Conservation (phyloP, 176 grass and related monocot species). For the Dactylis glomerata region DNA sequence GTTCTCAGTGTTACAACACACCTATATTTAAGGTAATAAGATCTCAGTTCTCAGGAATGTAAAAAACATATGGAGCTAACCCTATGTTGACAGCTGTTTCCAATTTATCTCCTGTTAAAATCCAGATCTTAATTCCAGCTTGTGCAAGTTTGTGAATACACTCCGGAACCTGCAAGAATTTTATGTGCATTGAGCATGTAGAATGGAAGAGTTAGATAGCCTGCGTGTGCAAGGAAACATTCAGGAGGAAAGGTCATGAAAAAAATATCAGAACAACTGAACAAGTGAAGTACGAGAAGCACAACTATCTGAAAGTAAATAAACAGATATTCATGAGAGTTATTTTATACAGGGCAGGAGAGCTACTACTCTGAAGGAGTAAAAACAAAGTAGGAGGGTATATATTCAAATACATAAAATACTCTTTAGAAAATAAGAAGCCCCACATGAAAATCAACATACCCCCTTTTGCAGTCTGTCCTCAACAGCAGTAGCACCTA, state of each 20-base stretch:
- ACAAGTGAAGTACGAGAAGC: background rate
- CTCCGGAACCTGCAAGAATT: constrained; percentile 75
- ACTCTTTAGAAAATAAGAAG: background rate
- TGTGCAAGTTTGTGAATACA: constrained; percentile 96
- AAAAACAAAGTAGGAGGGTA: background rate
- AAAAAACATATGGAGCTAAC: constrained; percentile 40
- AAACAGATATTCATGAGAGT: background rate
- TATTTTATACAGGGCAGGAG: background rate
- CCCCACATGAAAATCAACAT: constrained; percentile 9
- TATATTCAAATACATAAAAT: constrained; percentile 30
- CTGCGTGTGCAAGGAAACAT: background rate
- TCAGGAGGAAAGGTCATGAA: background rate
- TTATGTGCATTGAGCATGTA: constrained; percentile 17
- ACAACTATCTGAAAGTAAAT: background rate
- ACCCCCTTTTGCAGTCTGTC: constrained; percentile 93
- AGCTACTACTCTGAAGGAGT: background rate
- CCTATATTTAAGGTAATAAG: constrained; percentile 10
- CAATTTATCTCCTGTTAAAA: constrained; percentile 93
- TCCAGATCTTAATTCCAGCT: constrained; percentile 97
- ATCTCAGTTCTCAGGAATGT: constrained; percentile 19
- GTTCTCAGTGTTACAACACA: background rate
- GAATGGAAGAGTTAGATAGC: background rate
- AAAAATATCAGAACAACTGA: background rate
- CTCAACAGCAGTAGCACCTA: constrained; percentile 96
- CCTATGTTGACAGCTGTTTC: constrained; percentile 98